phyloP scores from a whole-genome alignment of 2,329 filamentous ascomycete genomes.

The Cercospora beticola region DNA sequence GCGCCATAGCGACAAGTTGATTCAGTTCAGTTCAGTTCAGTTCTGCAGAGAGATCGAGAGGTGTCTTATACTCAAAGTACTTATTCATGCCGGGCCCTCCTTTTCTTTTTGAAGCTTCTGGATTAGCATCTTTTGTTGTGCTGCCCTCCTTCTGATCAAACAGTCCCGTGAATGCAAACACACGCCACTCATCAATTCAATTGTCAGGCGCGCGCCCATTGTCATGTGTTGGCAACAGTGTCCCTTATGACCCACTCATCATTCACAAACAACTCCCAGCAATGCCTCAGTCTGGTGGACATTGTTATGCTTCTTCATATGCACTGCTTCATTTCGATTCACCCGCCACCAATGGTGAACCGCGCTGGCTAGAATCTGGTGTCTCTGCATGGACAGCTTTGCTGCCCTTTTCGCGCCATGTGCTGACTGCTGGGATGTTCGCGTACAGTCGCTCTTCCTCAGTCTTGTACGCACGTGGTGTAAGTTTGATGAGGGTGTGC shows the following conservation, averaged over 20 bases:
- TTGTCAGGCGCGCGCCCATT: background rate
- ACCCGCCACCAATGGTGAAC: slow-evolving; percentile 23
- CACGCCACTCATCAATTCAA: background rate
- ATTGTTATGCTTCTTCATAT: background rate
- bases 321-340: slow-evolving; percentile 6
- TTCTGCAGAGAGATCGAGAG: background rate
- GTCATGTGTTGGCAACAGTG: too few species aligned
- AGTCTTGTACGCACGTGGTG: slow-evolving; percentile 89
- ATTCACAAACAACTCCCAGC: background rate
- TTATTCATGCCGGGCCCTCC: background rate
- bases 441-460: slow-evolving; percentile 85
- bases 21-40: background rate
- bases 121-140: background rate
- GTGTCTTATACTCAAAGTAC: background rate
- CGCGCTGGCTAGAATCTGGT: slow-evolving; percentile 22
- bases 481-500: slow-evolving; percentile 94
- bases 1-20: background rate
- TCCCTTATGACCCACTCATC: background rate
- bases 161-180: slow-evolving; percentile 1
- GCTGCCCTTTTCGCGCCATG: slow-evolving; percentile 91
- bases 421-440: slow-evolving; percentile 92
- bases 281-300: background rate
- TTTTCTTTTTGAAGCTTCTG: background rate
- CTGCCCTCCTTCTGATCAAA: background rate
- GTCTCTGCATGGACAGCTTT: slow-evolving; percentile 76